Evolutionary conservation across 2,329 filamentous ascomycete species (phyloP).

Genomic region (Clonostachys byssicola): DNA sequence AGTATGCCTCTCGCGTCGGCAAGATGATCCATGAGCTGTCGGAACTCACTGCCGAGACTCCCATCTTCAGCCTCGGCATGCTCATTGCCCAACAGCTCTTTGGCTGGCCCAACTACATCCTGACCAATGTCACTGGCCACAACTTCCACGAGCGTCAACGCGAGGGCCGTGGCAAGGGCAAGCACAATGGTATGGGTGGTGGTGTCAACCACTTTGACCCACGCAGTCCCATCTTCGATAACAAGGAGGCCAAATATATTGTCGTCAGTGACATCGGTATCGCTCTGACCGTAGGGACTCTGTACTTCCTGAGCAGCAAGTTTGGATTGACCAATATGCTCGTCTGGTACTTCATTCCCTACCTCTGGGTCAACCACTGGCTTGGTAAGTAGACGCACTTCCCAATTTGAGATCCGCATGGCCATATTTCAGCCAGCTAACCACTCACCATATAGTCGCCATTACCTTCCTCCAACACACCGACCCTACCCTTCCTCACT

Average conservation of each 20-base stretch:
- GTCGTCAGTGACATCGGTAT: slow-evolving; percentile 82
- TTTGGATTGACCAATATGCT: slow-evolving; percentile 84
- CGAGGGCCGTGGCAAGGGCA: slow-evolving; percentile 91
- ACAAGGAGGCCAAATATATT: slow-evolving; percentile 85
- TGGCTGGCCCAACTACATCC: slow-evolving; percentile 90
- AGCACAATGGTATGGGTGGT: slow-evolving; percentile 73
- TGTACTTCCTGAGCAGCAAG: slow-evolving; percentile 67
- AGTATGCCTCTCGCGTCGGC: slow-evolving; percentile 73
- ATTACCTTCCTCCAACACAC: slow-evolving; percentile 98
- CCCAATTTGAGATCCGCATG: too few species aligned
- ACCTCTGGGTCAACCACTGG: slow-evolving; percentile 99
- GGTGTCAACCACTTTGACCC: slow-evolving; percentile 97
- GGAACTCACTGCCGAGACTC: slow-evolving; percentile 93
- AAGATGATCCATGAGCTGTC: slow-evolving; percentile 73
- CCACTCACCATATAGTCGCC: slow-evolving; percentile 59
- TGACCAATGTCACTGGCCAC: slow-evolving; percentile 93
- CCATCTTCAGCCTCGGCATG: slow-evolving; percentile 71
- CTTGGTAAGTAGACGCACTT: slow-evolving; percentile 62
- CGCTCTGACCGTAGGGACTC: slow-evolving; percentile 52
- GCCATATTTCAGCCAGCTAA: not conserved
- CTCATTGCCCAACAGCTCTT: slow-evolving; percentile 82
- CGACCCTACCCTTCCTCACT: slow-evolving; percentile 90
- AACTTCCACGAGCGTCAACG: slow-evolving; percentile 87
- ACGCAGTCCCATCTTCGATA: slow-evolving; percentile 83
- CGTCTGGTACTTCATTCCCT: slow-evolving; percentile 94